Percentiles rank a stretch among this genome's conserved stretches.
Conservation (phyloP, 2,329 filamentous ascomycete genomes). For the Alternaria panax region DNA sequence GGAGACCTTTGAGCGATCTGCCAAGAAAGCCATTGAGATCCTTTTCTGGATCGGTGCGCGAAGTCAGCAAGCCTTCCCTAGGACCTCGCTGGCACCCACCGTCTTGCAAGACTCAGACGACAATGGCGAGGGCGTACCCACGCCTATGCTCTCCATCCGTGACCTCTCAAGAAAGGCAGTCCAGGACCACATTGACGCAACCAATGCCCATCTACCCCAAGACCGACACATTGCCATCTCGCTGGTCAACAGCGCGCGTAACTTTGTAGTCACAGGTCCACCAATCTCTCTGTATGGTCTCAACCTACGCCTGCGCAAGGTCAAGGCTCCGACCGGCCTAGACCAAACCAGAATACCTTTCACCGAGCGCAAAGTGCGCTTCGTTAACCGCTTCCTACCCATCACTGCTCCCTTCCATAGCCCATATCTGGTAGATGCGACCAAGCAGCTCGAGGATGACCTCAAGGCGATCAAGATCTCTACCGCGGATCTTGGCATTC, state of each 20-base stretch:
- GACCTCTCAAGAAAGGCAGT: slow-evolving; percentile 88
- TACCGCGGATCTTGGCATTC: slow-evolving; percentile 75
- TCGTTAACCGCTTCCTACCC: slow-evolving; percentile 94
- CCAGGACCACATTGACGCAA: slow-evolving; percentile 95
- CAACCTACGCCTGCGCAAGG: slow-evolving; percentile 92
- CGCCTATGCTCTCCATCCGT: slow-evolving; percentile 96
- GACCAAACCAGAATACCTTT: slow-evolving; percentile 94
- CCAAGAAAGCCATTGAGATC: slow-evolving; percentile 83
- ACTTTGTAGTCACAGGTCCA: slow-evolving; percentile 95
- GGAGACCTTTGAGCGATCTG: slow-evolving; percentile 86
- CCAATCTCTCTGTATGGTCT: slow-evolving; percentile 96
- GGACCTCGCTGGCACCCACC: slow-evolving; percentile 88
- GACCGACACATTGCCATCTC: slow-evolving; percentile 96
- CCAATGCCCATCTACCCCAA: slow-evolving; percentile 92
- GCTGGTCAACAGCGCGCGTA: slow-evolving; percentile 93
- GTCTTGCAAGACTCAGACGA: slow-evolving; percentile 93
- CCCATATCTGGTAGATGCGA: slow-evolving; percentile 85
- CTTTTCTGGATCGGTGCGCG: slow-evolving; percentile 98
- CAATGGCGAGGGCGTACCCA: slow-evolving; percentile 92
- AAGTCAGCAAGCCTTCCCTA: slow-evolving; percentile 96
- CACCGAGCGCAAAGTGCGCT: slow-evolving; percentile 94
- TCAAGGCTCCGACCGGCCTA: slow-evolving; percentile 95
- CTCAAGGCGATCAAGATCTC: slow-evolving; percentile 82
- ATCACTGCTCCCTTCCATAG: slow-evolving; percentile 99
- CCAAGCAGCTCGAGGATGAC: slow-evolving; percentile 83